Conservation (phyloP, 2,329 filamentous ascomycete genomes). For the Pseudopyrenochaeta lycopersici region DNA sequence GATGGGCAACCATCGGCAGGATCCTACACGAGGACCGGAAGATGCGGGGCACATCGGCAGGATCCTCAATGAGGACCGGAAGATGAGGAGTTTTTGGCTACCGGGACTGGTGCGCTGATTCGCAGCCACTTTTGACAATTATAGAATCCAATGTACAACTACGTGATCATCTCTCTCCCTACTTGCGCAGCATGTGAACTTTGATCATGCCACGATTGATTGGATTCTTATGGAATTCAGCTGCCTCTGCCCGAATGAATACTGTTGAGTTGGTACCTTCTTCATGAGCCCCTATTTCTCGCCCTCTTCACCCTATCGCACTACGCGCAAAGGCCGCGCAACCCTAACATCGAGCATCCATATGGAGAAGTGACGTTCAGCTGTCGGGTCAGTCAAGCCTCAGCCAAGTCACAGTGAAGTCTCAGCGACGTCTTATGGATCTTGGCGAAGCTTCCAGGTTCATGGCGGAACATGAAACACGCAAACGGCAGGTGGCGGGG, state of each 20-base stretch:
- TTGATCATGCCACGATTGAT: neutral
- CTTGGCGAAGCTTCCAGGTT: conserved; percentile 21
- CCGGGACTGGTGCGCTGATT: neutral
- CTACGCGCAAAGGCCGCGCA: conserved; percentile 1
- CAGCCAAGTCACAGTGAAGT: conserved; percentile 29
- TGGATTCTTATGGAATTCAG: neutral
- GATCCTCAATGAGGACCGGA: conserved; percentile 10
- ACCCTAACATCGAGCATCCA: neutral
- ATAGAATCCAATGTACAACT: conserved; percentile 10
- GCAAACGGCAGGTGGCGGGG: neutral
- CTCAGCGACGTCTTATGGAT: conserved; percentile 23
- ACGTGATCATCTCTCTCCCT: conserved; percentile 4
- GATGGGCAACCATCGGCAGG: neutral
- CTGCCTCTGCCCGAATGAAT: no score
- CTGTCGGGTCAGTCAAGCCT: conserved; percentile 18
- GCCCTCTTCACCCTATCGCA: no score
- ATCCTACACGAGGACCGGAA: neutral
- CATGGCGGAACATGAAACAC: conserved; percentile 25
- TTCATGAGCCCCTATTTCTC: neutral
- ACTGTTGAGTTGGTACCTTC: neutral
- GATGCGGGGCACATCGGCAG: conserved; percentile 6
- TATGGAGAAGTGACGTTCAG: neutral
- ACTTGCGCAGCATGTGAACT: neutral
- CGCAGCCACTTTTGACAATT: neutral
- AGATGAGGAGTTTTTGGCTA: conserved; percentile 10